Evolutionary conservation across 2,329 filamentous ascomycete genomes (phyloP).

Genomic region (Blastomyces percursus): DNA sequence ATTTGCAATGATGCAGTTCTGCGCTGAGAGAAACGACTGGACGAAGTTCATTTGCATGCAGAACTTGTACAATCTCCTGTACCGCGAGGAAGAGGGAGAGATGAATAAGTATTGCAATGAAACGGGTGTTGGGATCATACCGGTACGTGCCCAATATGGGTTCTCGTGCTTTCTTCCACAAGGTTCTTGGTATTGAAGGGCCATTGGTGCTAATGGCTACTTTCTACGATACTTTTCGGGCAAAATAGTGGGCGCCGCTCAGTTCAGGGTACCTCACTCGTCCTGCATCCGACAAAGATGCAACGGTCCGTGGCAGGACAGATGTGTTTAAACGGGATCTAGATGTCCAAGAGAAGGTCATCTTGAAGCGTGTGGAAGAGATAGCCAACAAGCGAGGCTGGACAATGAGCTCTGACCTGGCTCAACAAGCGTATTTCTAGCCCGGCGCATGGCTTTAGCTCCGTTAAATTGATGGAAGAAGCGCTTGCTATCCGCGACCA

Average conservation of each 20-base stretch:
- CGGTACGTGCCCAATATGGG: background rate
- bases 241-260: background rate
- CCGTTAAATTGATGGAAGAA: conserved; percentile 39
- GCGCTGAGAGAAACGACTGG: conserved; percentile 40
- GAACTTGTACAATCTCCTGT: conserved; percentile 43
- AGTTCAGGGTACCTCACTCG: background rate
- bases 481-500: conserved; percentile 37
- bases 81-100: conserved; percentile 40
- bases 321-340: background rate
- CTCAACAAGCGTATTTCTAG: conserved; percentile 36
- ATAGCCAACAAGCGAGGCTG: conserved; percentile 36
- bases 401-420: conserved; percentile 29
- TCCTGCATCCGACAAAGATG: background rate
- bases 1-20: conserved; percentile 37
- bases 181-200: background rate
- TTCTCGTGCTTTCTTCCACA: background rate
- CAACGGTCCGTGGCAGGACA: background rate
- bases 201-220: background rate
- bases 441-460: conserved; percentile 43
- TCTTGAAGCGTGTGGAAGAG: conserved; percentile 37
- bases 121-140: conserved; percentile 32
- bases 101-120: conserved; percentile 34
- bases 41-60: conserved; percentile 45
- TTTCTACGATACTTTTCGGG: background rate
- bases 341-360: conserved; percentile 14